phyloP scores from a whole-genome alignment of 2,329 filamentous ascomycete species.

The Colletotrichum sublineola region DNA sequence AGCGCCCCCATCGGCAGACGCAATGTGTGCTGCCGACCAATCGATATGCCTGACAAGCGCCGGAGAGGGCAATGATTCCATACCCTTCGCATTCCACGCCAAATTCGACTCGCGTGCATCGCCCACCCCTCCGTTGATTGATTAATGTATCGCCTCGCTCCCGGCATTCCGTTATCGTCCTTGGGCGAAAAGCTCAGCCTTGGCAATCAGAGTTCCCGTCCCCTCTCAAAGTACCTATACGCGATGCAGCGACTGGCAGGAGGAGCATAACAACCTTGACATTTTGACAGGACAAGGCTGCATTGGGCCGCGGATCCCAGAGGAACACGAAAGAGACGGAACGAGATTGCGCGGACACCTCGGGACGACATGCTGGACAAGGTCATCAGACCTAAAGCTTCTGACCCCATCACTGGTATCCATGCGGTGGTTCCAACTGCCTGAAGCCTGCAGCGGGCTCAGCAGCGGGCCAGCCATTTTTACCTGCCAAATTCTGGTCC shows the following conservation, averaged over 20 bases:
- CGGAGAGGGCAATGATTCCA: constrained; percentile 3
- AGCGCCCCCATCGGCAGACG: constrained; percentile 22
- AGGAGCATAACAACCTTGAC: background rate
- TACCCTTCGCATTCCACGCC: constrained; percentile 10
- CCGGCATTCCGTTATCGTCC: constrained; percentile 20
- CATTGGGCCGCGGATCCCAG: constrained; percentile 28
- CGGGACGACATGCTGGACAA: constrained; percentile 38
- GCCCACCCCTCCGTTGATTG: background rate
- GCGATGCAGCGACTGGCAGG: background rate
- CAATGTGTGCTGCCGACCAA: constrained; percentile 10
- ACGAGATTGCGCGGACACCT: constrained; percentile 41
- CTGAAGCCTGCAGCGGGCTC: constrained; percentile 37
- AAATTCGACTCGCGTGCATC: constrained; percentile 15
- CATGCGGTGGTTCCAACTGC: constrained; percentile 37
- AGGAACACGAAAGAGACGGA: constrained; percentile 38
- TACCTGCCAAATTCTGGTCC: background rate
- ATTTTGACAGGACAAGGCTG: constrained; percentile 37
- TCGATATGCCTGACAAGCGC: constrained; percentile 9
- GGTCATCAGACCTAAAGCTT: constrained; percentile 42
- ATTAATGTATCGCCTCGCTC: constrained; percentile 14
- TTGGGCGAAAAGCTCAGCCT: constrained; percentile 17
- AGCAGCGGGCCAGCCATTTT: constrained; percentile 24
- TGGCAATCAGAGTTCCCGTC: constrained; percentile 5
- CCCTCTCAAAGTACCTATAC: background rate
- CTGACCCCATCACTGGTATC: constrained; percentile 36